These are phyloP conservation scores for Simplicillium aogashimaense DNA, from an alignment of 2,329 filamentous ascomycete genomes.

Conservation along the genomic window DNA sequence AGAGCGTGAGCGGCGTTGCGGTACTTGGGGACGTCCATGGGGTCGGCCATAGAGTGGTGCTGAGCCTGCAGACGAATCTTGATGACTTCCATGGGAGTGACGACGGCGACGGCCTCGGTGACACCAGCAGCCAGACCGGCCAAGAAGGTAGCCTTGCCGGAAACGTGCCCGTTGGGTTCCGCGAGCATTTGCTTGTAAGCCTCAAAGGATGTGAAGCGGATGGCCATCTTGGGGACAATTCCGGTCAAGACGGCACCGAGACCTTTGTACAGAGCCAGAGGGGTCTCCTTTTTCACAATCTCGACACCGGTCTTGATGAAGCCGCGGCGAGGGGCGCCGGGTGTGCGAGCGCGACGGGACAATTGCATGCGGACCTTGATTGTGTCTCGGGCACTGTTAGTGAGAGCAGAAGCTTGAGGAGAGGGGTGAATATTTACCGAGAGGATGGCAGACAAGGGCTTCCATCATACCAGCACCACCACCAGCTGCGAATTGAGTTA, in stretches of 20 bases:
- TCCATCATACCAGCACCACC: conserved; percentile 99
- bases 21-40: conserved; percentile 93
- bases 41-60: conserved; percentile 95
- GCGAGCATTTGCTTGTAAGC: conserved; percentile 81
- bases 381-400: conserved; percentile 50
- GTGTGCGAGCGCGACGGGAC: conserved; percentile 71
- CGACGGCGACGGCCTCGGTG: conserved; percentile 91
- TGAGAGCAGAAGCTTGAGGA: conserved; percentile 4
- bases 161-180: conserved; percentile 55
- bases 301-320: conserved; percentile 80
- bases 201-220: conserved; percentile 96
- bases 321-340: conserved; percentile 76
- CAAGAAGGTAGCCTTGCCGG: conserved; percentile 57
- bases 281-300: conserved; percentile 84
- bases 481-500: conserved; percentile 52
- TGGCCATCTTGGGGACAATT: conserved; percentile 98
- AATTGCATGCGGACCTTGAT: conserved; percentile 99
- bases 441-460: conserved; percentile 87
- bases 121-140: conserved; percentile 88
- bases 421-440: conserved; percentile 49
- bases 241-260: conserved; percentile 93
- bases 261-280: conserved; percentile 91
- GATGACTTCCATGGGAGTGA: conserved; percentile 98
- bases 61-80: conserved; percentile 98
- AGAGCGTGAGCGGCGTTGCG: conserved; percentile 76